Evolutionary conservation across 2,329 filamentous ascomycete species (phyloP).

Genomic region (Nemania sp.): DNA sequence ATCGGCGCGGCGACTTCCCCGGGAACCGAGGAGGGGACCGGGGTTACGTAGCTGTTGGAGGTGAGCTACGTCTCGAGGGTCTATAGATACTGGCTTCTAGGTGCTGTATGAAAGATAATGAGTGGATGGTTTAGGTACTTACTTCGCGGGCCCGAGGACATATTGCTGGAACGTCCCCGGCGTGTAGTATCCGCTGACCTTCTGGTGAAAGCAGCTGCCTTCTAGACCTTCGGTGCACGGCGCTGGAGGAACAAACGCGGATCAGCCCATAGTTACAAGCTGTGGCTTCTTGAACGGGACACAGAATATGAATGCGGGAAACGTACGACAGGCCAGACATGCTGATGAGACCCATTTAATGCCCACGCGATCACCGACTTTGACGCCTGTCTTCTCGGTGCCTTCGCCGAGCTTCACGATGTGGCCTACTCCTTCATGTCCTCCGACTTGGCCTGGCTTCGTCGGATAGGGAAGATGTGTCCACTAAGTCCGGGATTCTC

Average conservation of each 20-base stretch:
- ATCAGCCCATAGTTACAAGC: constrained; percentile 1
- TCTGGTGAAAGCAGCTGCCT: constrained; percentile 24
- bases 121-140: neutral
- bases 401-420: constrained; percentile 24
- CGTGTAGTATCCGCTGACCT: constrained; percentile 24
- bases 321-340: constrained; percentile 25
- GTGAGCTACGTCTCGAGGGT: too few species aligned
- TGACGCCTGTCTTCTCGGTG: constrained; percentile 9
- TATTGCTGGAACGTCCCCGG: constrained; percentile 28
- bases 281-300: neutral
- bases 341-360: constrained; percentile 27
- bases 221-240: constrained; percentile 23
- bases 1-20: constrained; percentile 26
- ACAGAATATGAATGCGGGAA: neutral
- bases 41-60: constrained; percentile 24
- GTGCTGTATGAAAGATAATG: too few species aligned
- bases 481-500: constrained; percentile 8
- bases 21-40: constrained; percentile 17
- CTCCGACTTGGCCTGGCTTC: constrained; percentile 21
- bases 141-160: constrained; percentile 25
- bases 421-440: constrained; percentile 26
- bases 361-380: constrained; percentile 27
- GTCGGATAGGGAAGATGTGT: constrained; percentile 10
- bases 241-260: neutral
- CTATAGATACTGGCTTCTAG: too few species aligned